phyloP scores from a whole-genome alignment of 495 filamentous ascomycete genomes.

The Elaphomyces granulatus region DNA sequence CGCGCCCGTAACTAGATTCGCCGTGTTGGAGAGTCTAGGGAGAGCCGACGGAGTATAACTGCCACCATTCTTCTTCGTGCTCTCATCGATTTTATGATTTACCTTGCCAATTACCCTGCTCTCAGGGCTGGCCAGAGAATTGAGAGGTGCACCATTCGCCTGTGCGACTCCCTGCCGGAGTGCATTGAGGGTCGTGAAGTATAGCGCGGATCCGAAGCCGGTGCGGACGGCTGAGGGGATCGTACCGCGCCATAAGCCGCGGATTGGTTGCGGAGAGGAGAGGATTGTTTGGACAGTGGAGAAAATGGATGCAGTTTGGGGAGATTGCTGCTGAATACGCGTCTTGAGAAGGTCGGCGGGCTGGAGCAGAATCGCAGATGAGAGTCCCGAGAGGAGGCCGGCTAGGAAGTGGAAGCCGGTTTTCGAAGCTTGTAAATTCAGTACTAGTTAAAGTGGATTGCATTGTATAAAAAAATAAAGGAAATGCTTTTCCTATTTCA shows the following conservation, averaged over 20 bases:
- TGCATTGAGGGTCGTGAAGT: constrained; percentile 80
- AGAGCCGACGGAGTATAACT: constrained; percentile 40
- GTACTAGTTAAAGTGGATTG: neutral
- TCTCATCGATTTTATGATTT: too few relatives aligned
- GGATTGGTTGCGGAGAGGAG: constrained; percentile 43
- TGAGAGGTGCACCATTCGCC: constrained; percentile 11
- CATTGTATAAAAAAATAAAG: neutral
- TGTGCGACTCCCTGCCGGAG: constrained; percentile 57
- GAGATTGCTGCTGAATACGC: constrained; percentile 67
- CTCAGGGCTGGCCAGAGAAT: too few relatives aligned
- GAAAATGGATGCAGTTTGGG: constrained; percentile 46
- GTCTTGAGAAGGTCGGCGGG: constrained; percentile 95
- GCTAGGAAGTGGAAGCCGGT: constrained; percentile 71
- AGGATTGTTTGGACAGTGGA: constrained; percentile 56
- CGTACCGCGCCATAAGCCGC: constrained; percentile 87
- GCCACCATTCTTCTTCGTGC: constrained; percentile 6
- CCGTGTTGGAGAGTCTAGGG: constrained; percentile 69
- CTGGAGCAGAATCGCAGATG: constrained; percentile 81
- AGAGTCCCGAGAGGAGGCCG: constrained; percentile 73
- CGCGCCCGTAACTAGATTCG: constrained; percentile 76
- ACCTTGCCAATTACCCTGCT: too few relatives aligned
- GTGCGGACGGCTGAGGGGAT: constrained; percentile 84
- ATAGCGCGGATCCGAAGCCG: constrained; percentile 81
- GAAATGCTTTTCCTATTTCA: too few relatives aligned
- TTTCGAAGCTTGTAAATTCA: constrained; percentile 25